phyloP scores from a whole-genome alignment of 2,329 filamentous ascomycete species.

The Fusarium guadeloupense region DNA sequence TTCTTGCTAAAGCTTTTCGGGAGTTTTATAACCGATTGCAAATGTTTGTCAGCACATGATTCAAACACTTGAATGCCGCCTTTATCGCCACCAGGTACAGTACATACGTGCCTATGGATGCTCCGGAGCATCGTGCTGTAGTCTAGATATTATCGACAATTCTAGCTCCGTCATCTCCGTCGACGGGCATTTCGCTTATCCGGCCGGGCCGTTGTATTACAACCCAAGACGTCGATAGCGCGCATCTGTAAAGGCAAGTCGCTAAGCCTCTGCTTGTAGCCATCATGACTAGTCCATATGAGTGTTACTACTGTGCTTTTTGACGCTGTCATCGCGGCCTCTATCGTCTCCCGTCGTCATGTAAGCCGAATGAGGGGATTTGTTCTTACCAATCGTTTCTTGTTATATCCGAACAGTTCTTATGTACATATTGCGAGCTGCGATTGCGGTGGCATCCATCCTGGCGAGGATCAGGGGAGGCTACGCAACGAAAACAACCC shows the following conservation, averaged over 20 bases:
- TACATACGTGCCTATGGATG: not conserved
- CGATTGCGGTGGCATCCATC: conserved; percentile 23
- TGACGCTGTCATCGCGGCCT: conserved; percentile 1
- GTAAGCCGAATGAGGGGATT: conserved; percentile 29
- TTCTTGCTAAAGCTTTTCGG: conserved; percentile 3
- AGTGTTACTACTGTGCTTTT: conserved; percentile 9
- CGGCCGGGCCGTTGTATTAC: conserved; percentile 22
- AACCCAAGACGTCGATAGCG: conserved; percentile 20
- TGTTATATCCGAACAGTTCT: conserved; percentile 5
- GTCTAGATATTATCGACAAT: not conserved
- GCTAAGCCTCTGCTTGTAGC: conserved; percentile 12
- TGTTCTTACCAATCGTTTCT: not conserved
- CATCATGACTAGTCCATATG: conserved; percentile 17
- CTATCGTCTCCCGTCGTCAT: conserved; percentile 9
- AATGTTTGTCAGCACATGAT: not conserved
- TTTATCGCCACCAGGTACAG: not conserved
- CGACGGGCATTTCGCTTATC: conserved; percentile 10
- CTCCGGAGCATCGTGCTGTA: not conserved
- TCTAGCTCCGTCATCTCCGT: conserved; percentile 23
- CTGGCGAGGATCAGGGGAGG: conserved; percentile 24
- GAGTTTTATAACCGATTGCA: not conserved
- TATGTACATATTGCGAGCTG: conserved; percentile 4
- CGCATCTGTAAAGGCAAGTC: conserved; percentile 5
- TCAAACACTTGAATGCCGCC: not conserved
- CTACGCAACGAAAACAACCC: not conserved